Evolutionary conservation across 192 early-diverging fungal genomes (phyloP), one percentile per base, ranked within the genome.

Genomic region (Podila minutissima): DNA sequence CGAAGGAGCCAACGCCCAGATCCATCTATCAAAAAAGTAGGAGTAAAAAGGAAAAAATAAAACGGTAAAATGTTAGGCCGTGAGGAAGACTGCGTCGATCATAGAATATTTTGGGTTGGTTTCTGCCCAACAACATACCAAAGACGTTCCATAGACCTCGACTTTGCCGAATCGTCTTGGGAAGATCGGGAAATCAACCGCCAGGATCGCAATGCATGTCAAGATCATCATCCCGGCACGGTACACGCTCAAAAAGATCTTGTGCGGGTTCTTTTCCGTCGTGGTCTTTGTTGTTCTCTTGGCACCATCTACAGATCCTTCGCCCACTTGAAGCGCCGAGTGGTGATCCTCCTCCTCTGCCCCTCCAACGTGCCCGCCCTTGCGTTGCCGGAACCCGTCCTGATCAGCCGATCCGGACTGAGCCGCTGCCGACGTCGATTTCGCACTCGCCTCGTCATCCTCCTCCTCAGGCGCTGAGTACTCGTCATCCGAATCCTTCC

Each of bases 161-260:
- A 93, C 93, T 83, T 99, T 99, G 55, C 96, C 96, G 78, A 92
- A 97, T 20, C 89, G 82, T 38, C 96, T 86, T 4, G 97, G 96
- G 74, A 99, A 97, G 31, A 95, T 86, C 20, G 88, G 83, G 82
- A 99, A 99, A 83, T 99, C 97, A 2, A 99, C 97, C 1, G 96
- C 96, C 6, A 99, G 86, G 73, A 99, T 99, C 17, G 93, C 89
- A 35, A 94, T 88, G 64, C 94, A 94, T 19, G 94, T 95, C 53
- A 93, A 66, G 51, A 93, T 84, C 91, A 95, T 94, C 84, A 93
- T 92, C 20, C 86, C 83, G 11, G 91, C 90, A n/a, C 94, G 89
- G 81, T 93, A 94, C 1, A 89, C 89, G 37, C 89, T 92, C 79
- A 94, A 65, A 90, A 93, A 66, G 85, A 74, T 76, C 71, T 82